These are phyloP conservation scores for Vaucheria bursata DNA, from an alignment of 352 stramenopile species.

Conservation along the genomic window DNA sequence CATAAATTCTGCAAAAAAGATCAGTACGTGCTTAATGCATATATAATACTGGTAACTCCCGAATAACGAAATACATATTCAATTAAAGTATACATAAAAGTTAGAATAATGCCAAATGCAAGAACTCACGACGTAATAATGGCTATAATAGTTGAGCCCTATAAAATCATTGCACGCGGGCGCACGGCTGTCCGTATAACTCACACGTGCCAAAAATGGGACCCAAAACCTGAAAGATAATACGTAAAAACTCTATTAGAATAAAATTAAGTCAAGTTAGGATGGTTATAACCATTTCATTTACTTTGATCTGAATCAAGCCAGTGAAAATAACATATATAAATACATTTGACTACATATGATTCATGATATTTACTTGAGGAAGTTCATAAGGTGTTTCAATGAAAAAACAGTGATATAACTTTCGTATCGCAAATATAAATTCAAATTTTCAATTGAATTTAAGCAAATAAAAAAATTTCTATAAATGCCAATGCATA, in stretches of 20 bases:
- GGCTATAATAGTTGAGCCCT: slow-evolving; percentile 64
- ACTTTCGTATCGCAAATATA: no score
- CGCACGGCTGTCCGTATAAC: slow-evolving; percentile 16
- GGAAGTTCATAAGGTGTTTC: no score
- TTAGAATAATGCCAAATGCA: neutral
- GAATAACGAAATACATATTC: no score
- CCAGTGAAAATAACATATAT: no score
- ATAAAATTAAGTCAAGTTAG: neutral
- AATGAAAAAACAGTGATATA: no score
- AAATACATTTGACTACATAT: no score
- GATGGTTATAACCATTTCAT: neutral
- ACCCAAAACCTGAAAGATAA: slow-evolving; percentile 19
- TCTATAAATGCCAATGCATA: no score
- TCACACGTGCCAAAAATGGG: slow-evolving; percentile 21
- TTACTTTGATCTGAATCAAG: no score
- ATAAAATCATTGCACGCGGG: slow-evolving; percentile 57
- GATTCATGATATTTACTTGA: no score
- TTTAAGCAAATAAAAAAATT: no score
- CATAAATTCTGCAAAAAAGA: slow-evolving; percentile 18
- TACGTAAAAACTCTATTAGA: neutral
- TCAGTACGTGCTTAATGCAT: neutral
- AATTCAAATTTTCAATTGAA: no score
- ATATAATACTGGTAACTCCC: no score
- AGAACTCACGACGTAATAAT: slow-evolving; percentile 5
- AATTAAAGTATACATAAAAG: neutral